A percentile compares a stretch with the other conserved stretches of the same genome.
Evolutionary conservation across 2,329 filamentous ascomycete species (phyloP).

Genomic region (Amesomyces nigricolor): DNA sequence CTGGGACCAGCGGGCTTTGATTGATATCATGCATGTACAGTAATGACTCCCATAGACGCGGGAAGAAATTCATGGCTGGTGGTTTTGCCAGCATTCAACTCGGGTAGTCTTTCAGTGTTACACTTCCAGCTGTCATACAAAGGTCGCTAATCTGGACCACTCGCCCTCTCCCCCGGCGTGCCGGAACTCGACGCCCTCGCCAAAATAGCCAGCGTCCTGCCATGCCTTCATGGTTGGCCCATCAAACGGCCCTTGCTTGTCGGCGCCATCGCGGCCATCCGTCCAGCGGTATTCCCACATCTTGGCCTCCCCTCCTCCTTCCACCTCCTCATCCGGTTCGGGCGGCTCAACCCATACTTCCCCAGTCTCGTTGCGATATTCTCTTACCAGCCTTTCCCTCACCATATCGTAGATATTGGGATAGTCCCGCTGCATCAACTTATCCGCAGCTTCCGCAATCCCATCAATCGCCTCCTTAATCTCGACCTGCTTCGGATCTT

Average conservation of each 20-base stretch:
- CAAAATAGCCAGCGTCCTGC: constrained; percentile 89
- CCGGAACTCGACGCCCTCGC: constrained; percentile 77
- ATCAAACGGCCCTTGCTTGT: constrained; percentile 83
- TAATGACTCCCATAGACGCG: constrained; percentile 15
- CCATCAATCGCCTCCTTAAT: constrained; percentile 70
- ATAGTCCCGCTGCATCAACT: constrained; percentile 74
- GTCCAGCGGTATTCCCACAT: constrained; percentile 94
- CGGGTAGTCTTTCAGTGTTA: too few species aligned
- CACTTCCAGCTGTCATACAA: constrained; percentile 21
- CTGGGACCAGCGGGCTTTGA: constrained; percentile 7
- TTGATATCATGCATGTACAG: constrained; percentile 10
- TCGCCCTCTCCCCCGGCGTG: constrained; percentile 47
- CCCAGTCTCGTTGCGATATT: constrained; percentile 79
- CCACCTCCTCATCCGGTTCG: constrained; percentile 29
- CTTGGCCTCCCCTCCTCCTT: constrained; percentile 30
- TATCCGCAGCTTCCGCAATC: constrained; percentile 86
- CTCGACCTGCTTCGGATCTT: constrained; percentile 63
- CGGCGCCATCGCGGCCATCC: constrained; percentile 74
- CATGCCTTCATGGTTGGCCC: constrained; percentile 80
- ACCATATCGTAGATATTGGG: constrained; percentile 89
- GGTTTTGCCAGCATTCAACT: not conserved
- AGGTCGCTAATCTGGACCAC: constrained; percentile 24
- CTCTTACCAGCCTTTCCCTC: constrained; percentile 73
- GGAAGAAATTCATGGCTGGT: constrained; percentile 6
- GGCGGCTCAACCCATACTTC: constrained; percentile 65